Evolutionary conservation across 108 stramenopile genomes (phyloP).

Genomic region (Phaeodactylum tricornutum): DNA sequence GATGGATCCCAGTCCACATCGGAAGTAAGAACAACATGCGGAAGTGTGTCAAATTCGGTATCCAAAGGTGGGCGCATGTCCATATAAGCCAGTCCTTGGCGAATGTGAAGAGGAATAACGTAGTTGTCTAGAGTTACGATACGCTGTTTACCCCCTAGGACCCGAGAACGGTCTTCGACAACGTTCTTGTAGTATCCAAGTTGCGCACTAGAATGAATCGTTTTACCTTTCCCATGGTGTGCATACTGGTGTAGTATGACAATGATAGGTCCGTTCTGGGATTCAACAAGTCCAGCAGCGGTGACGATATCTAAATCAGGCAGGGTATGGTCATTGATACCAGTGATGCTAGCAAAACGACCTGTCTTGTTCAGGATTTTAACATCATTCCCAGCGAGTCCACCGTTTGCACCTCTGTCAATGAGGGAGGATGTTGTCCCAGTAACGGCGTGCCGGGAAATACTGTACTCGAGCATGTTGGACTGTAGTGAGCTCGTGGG

Average conservation of each 20-base stretch:
- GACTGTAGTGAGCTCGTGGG: no score
- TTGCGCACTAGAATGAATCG: conserved; percentile 17
- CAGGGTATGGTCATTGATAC: conserved; percentile 22
- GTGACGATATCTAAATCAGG: conserved; percentile 5
- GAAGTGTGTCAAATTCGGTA: conserved; percentile 13
- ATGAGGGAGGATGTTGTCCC: no score
- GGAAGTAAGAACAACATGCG: conserved; percentile 22
- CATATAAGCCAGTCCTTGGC: conserved; percentile 12
- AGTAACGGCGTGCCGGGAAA: no score
- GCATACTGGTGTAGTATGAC: conserved; percentile 20
- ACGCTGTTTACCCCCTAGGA: conserved; percentile 14
- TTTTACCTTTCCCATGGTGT: background rate
- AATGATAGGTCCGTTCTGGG: background rate
- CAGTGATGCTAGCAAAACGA: conserved; percentile 11
- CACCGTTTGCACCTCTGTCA: conserved; percentile 28
- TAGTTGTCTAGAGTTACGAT: conserved; percentile 21
- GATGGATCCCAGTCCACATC: conserved; percentile 22
- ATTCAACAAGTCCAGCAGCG: conserved; percentile 14
- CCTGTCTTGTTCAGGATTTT: conserved; percentile 7
- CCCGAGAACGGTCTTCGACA: conserved; percentile 5
- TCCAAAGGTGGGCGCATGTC: conserved; percentile 14
- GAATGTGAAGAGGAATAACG: conserved; percentile 11
- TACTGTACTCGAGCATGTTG: no score
- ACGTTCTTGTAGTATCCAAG: background rate
- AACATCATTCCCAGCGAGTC: conserved; percentile 11